These are phyloP conservation scores for Boletus huronensis DNA, from an alignment of 768 basidiomycete species.

Conservation along the genomic window DNA sequence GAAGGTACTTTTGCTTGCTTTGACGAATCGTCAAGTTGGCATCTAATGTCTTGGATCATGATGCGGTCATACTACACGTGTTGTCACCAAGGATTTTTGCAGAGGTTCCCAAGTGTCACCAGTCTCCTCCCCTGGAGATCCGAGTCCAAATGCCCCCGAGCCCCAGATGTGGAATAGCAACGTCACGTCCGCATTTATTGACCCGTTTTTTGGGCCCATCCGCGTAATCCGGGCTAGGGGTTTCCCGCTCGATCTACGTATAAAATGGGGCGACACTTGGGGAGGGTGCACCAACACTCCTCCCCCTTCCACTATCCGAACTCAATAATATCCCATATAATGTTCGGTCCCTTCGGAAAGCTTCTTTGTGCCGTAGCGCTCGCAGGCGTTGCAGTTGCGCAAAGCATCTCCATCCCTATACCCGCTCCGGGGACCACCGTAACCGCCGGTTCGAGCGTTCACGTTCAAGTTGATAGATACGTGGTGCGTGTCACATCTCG, in stretches of 20 bases:
- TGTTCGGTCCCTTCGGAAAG: conserved; percentile 3
- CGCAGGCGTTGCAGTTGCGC: conserved; percentile 34
- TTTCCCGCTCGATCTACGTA: background rate
- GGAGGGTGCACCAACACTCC: background rate
- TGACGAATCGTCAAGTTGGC: background rate
- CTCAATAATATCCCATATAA: background rate
- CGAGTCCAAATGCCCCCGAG: background rate
- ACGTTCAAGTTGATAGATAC: conserved; percentile 38
- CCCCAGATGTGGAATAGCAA: background rate
- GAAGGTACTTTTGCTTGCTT: background rate
- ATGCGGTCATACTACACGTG: background rate
- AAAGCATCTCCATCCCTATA: conserved; percentile 25
- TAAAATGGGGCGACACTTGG: conserved; percentile 1
- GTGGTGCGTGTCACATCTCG: conserved; percentile 28
- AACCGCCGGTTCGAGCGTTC: conserved; percentile 30
- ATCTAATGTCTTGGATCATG: background rate
- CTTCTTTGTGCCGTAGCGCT: conserved; percentile 9
- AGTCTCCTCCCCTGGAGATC: background rate
- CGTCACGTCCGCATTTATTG: background rate
- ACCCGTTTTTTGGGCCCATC: background rate
- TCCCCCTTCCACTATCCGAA: background rate
- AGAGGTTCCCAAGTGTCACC: background rate
- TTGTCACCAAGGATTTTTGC: background rate
- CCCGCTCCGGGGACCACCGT: conserved; percentile 31
- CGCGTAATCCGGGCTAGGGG: background rate